Conservation (phyloP, 495 filamentous ascomycete genomes). For the Geoglossum glabrum region DNA sequence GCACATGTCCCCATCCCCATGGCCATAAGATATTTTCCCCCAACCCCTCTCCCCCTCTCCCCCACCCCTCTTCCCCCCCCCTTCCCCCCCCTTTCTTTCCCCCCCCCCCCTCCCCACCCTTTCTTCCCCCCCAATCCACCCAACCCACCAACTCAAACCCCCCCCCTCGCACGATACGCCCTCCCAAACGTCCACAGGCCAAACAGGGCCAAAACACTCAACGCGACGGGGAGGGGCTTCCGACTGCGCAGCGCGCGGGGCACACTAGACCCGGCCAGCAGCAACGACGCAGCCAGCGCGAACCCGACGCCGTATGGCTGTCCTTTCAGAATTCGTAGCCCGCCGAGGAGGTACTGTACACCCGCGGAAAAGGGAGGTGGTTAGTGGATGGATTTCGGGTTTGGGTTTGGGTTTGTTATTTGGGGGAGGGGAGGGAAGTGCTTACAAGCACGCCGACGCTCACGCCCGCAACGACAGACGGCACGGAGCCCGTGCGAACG, state of each 20-base stretch:
- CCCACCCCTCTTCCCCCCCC: no score
- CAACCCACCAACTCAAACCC: background rate
- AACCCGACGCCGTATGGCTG: constrained; percentile 57
- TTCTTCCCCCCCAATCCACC: background rate
- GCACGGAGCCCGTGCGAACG: constrained; percentile 60
- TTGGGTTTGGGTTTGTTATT: background rate
- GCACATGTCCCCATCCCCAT: no score
- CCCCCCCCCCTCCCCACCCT: constrained; percentile 13
- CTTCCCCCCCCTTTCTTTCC: no score
- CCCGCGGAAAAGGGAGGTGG: background rate
- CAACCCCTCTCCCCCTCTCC: no score
- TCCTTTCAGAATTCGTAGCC: constrained; percentile 41
- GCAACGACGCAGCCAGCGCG: constrained; percentile 54
- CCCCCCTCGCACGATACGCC: constrained; percentile 22
- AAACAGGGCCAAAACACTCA: constrained; percentile 43
- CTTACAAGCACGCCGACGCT: constrained; percentile 45
- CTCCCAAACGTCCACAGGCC: constrained; percentile 40
- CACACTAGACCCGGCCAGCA: constrained; percentile 64
- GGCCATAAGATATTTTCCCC: no score
- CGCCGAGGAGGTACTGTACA: constrained; percentile 43
- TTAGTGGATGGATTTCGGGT: background rate
- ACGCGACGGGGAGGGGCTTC: constrained; percentile 56
- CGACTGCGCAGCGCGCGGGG: constrained; percentile 56
- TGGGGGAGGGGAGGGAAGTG: constrained; percentile 3
- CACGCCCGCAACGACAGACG: constrained; percentile 64